These are phyloP conservation scores for Megacollybia marginata DNA, from an alignment of 768 basidiomycete genomes.

Conservation along the genomic window DNA sequence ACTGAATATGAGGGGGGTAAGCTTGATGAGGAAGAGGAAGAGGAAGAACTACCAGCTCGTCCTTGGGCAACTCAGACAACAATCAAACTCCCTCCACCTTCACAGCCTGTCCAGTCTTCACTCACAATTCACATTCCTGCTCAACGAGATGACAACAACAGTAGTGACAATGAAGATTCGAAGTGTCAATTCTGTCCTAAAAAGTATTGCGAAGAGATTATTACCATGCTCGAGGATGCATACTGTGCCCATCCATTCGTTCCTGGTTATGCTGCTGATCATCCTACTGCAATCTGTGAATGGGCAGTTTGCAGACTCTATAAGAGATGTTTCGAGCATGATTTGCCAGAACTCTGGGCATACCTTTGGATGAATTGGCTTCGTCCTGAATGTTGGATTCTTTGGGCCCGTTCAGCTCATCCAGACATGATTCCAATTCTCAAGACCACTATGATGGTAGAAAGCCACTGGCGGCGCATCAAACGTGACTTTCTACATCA, in stretches of 20 bases:
- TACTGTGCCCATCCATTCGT: constrained; percentile 11
- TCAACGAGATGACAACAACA: no score
- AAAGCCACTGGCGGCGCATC: constrained; percentile 25
- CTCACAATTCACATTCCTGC: no score
- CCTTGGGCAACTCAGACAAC: no score
- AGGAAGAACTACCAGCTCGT: no score
- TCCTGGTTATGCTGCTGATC: constrained; percentile 9
- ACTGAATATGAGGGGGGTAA: neutral
- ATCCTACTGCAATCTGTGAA: constrained; percentile 1
- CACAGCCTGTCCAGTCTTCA: no score
- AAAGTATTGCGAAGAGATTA: constrained; percentile 7
- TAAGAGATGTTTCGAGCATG: constrained; percentile 10
- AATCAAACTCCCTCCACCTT: no score
- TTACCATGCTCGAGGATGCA: constrained; percentile 10
- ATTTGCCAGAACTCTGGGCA: constrained; percentile 16
- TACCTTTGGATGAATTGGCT: constrained; percentile 21
- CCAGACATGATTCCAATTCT: constrained; percentile 12
- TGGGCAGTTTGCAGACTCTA: constrained; percentile 5
- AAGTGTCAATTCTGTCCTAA: constrained; percentile 12
- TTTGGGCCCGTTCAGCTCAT: constrained; percentile 15
- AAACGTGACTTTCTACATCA: constrained; percentile 26
- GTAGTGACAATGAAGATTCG: neutral
- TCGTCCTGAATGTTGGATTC: constrained; percentile 15
- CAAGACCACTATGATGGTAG: constrained; percentile 22
- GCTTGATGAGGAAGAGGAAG: neutral